Evolutionary conservation across 2,329 filamentous ascomycete species (phyloP), one percentile per base, ranked within the genome.

Genomic region (Thielaviopsis cerberus): DNA sequence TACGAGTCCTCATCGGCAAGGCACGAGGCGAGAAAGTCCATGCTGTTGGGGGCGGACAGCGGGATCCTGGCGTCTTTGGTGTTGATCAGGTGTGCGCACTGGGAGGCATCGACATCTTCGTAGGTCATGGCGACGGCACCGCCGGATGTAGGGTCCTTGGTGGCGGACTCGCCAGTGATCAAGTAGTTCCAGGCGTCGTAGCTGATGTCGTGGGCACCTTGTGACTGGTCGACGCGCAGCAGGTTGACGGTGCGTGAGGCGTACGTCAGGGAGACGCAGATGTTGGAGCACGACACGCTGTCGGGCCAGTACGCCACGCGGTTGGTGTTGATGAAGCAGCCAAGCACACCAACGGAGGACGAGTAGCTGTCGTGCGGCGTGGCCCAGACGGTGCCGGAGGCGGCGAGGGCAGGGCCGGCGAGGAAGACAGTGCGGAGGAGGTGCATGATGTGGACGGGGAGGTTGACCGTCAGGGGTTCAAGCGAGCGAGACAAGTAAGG

Each of bases 131-230:
- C 64, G 51, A 77, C 68, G 54, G 74, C 73, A 52, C 78, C 78
- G 59, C 77, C 78, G 37, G 65, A 59, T 2, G 71, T 68, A 15
- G 77, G 77, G 54, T 70, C 65, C 15, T 70, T 65, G 7, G 67
- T 69, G 48, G 78, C 79, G 13, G 71, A 70, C 61, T 72, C 64
- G 62, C 78, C 78, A 34, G 72, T 76, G 63, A 68, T 67, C 48
- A 82, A 76, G 64, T 76, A 76, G 71, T 79, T 80, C 76, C 77
- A 82, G 54, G 78, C 78, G 62, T 81, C 78, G 70, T 81, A 82
- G 59, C 71, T 74, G 69, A 82, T 74, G 67, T 82, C 79, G 66
- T 78, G 66, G 56, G 78, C 78, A 54, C 77, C 78, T 48, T 70
- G 71, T 0, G 78, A 81, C 55, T 70, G 67, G 70, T 81, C 79